Conservation (phyloP, 2,329 filamentous ascomycete genomes). For the Talaromyces sp. region DNA sequence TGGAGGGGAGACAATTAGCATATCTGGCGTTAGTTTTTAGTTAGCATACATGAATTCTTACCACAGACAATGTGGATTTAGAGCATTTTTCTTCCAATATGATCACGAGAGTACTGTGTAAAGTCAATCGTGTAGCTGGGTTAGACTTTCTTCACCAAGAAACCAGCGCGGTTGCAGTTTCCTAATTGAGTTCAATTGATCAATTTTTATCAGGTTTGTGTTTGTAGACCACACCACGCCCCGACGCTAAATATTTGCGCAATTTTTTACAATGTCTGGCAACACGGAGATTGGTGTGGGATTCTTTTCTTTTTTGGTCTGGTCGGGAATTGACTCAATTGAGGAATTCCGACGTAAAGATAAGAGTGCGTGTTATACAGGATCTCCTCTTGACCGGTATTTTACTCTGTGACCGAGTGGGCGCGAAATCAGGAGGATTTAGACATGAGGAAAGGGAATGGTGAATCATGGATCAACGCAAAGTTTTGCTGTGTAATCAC, state of each 20-base stretch:
- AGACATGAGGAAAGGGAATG: not conserved
- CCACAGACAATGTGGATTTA: not conserved
- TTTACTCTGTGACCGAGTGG: not conserved
- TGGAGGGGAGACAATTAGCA: conserved; percentile 10
- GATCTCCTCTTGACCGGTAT: not conserved
- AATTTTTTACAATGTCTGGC: not conserved
- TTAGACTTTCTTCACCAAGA: not conserved
- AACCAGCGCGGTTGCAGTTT: not conserved
- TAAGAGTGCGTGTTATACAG: too few species aligned
- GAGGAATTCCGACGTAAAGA: too few species aligned
- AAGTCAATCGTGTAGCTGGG: too few species aligned
- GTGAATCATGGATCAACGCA: not conserved
- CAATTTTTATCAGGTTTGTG: not conserved
- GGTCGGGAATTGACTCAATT: too few species aligned
- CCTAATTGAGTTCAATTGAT: not conserved
- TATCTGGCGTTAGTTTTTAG: conserved; percentile 5
- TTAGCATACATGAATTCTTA: not conserved
- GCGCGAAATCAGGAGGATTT: not conserved
- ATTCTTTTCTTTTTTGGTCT: too few species aligned
- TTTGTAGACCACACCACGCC: too few species aligned
- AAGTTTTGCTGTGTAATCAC: not conserved
- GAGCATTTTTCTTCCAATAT: not conserved
- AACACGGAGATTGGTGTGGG: not conserved
- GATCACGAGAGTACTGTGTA: too few species aligned
- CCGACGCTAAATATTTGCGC: too few species aligned